Base-by-base conservation (phyloP, 208 protist species). In the Acanthamoeba polyphaga region DNA sequence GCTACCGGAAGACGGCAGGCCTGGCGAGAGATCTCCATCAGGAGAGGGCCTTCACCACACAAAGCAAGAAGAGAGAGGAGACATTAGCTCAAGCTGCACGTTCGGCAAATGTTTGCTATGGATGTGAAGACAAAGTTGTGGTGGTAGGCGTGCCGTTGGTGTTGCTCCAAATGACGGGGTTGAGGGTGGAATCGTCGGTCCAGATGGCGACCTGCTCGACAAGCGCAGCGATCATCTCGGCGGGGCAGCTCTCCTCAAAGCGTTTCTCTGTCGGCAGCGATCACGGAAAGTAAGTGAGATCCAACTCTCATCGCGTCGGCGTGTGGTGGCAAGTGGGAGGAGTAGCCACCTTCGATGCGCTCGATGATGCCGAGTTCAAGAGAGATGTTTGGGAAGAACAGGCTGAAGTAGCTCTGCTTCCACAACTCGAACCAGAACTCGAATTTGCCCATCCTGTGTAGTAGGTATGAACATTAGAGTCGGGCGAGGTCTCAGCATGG, bases 21-120 rank as follows among this genome's bases (percentile, higher is more conserved):
- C 64, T 92, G 85, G 29, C 85, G 85, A 66, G 85, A 92, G 85
- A 92, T 92, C 85, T 92, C 85, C 85, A 92, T 92, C 60, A 92
- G 10, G 19, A 92, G 53, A 22, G 85, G 85, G 72, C 84, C 70
- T 80, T 10, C 8, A 17, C 10, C 38, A 80, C 32, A 51, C 3
- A 24, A 38, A 80, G 38, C 10, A 12, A 49, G 12, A 51, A 13
- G 12, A 51, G 46, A 51, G 12, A 27, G 4, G 13, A 27, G 10
- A 62, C 22, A 24, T 62, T 62, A 27, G 55, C 55, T 46, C 2
- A 46, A 4, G 2, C 8, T 0, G 46, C 9, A 10, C 46, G 46
- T 3, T 10, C 1, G 7, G 12, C 12, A 51, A 51, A 10, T 62
- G 55, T 27, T 62, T 76, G 12, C 68, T 51, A 51, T 13, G 1